Evolutionary conservation across 2,329 filamentous ascomycete species (phyloP).

Genomic region (Elsinoe arachidis): DNA sequence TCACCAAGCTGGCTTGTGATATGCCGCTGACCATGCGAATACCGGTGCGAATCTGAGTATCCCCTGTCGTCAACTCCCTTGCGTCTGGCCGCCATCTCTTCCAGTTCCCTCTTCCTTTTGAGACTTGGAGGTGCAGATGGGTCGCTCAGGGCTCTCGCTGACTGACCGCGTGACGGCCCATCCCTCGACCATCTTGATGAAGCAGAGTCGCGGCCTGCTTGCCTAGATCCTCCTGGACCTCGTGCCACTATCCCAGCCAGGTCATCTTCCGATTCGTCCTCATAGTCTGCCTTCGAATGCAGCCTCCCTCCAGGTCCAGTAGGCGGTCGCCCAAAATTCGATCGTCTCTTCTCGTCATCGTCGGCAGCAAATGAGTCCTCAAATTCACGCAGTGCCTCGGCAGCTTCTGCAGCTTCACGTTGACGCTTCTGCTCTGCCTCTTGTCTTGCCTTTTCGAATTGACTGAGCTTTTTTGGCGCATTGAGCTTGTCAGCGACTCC

Average conservation of each 20-base stretch:
- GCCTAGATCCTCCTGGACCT: neutral
- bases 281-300: neutral
- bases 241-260: neutral
- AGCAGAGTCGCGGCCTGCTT: neutral
- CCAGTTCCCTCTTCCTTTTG: constrained; percentile 27
- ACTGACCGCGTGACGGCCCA: neutral
- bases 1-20: constrained; percentile 15
- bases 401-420: constrained; percentile 78
- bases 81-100: constrained; percentile 23
- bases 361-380: constrained; percentile 66
- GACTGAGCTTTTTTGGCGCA: constrained; percentile 72
- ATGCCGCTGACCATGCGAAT: constrained; percentile 9
- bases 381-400: constrained; percentile 78
- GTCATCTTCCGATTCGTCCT: constrained; percentile 5
- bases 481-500: constrained; percentile 64
- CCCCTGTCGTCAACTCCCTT: constrained; percentile 14
- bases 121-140: constrained; percentile 23
- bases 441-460: constrained; percentile 80
- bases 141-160: neutral
- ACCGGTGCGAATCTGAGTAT: neutral
- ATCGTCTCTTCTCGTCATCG: constrained; percentile 29
- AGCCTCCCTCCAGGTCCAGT: constrained; percentile 34
- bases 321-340: constrained; percentile 19
- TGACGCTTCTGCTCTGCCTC: constrained; percentile 82
- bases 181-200: constrained; percentile 17